Percentiles rank a stretch among this genome's conserved stretches.
These are phyloP conservation scores for Trichosporon inkin DNA, from an alignment of 1,284 basidiomycete species.

Conservation along the genomic window DNA sequence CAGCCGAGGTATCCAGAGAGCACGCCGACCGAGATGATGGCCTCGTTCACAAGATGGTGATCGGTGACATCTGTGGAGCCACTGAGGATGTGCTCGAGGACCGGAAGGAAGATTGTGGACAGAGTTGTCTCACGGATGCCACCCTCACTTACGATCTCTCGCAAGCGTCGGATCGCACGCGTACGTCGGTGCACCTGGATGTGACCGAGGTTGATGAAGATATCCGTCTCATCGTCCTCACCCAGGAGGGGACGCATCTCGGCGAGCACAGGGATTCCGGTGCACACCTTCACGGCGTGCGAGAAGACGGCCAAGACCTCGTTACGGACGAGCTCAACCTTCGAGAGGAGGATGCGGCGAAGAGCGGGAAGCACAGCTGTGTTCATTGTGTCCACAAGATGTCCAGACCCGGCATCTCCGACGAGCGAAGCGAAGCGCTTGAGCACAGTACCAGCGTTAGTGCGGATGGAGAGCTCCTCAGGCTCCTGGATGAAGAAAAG, in stretches of 20 bases:
- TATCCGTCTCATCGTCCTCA: slow-evolving; percentile 88
- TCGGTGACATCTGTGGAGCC: slow-evolving; percentile 66
- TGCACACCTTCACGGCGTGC: slow-evolving; percentile 66
- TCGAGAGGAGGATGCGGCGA: slow-evolving; percentile 74
- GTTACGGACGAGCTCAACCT: slow-evolving; percentile 79
- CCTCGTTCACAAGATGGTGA: slow-evolving; percentile 87
- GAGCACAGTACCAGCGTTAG: slow-evolving; percentile 71
- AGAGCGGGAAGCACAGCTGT: slow-evolving; percentile 73
- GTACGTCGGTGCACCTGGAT: slow-evolving; percentile 88
- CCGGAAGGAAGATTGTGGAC: slow-evolving; percentile 78
- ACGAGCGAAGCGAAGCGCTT: slow-evolving; percentile 71
- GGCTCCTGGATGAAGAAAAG: slow-evolving; percentile 85
- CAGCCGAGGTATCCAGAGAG: slow-evolving; percentile 73
- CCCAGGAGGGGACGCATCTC: slow-evolving; percentile 83
- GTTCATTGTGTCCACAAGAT: slow-evolving; percentile 56
- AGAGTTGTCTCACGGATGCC: slow-evolving; percentile 68
- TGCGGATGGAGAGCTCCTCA: slow-evolving; percentile 81
- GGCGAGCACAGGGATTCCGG: slow-evolving; percentile 59
- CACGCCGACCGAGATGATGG: slow-evolving; percentile 70
- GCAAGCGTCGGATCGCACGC: slow-evolving; percentile 79
- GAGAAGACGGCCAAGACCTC: slow-evolving; percentile 81
- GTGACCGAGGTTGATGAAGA: slow-evolving; percentile 95
- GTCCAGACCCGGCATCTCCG: slow-evolving; percentile 54
- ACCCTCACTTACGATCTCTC: slow-evolving; percentile 71
- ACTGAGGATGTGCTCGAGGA: slow-evolving; percentile 76